Percentiles rank a stretch among this genome's conserved stretches.
These are phyloP conservation scores for Paracamarosporium sp. DNA, from an alignment of 2,329 filamentous ascomycete species.

Conservation along the genomic window DNA sequence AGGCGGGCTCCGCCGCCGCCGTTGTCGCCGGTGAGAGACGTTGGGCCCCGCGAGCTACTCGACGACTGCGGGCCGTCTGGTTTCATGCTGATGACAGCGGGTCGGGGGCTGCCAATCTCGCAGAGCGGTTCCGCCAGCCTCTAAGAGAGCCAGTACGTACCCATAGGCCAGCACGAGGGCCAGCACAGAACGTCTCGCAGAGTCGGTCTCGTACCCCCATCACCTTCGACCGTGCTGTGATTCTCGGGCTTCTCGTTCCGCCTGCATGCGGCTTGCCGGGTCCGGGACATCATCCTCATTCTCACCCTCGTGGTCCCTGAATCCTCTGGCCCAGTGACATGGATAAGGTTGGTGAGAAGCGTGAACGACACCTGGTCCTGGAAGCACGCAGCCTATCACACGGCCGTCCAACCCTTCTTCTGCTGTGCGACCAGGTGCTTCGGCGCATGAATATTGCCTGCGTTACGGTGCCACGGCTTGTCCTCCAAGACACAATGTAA, in stretches of 20 bases:
- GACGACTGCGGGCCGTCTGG: conserved; percentile 4
- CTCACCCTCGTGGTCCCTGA: conserved; percentile 36
- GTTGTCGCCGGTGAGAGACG: conserved; percentile 2
- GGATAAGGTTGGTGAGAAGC: conserved; percentile 43
- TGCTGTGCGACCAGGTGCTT: conserved; percentile 30
- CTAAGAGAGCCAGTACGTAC: not conserved
- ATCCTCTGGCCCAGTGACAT: conserved; percentile 36
- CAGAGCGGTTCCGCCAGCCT: conserved; percentile 7
- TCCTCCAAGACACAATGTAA: conserved; percentile 30
- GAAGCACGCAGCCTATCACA: conserved; percentile 21
- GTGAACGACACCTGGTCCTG: conserved; percentile 32
- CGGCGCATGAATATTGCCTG: conserved; percentile 32
- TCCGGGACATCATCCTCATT: conserved; percentile 24
- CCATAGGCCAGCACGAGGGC: not conserved
- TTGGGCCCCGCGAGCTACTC: not conserved
- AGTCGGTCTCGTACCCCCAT: not conserved
- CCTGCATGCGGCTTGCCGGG: conserved; percentile 22
- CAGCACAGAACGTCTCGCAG: not conserved
- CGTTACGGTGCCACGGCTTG: conserved; percentile 29
- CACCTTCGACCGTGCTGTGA: conserved; percentile 17
- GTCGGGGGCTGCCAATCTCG: conserved; percentile 12
- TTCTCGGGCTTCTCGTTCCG: conserved; percentile 33
- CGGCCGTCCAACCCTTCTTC: conserved; percentile 13
- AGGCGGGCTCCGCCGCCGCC: not conserved
- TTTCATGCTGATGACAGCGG: conserved; percentile 24